Conservation (phyloP, 2,329 filamentous ascomycete genomes). For the Fusarium dimerum region DNA sequence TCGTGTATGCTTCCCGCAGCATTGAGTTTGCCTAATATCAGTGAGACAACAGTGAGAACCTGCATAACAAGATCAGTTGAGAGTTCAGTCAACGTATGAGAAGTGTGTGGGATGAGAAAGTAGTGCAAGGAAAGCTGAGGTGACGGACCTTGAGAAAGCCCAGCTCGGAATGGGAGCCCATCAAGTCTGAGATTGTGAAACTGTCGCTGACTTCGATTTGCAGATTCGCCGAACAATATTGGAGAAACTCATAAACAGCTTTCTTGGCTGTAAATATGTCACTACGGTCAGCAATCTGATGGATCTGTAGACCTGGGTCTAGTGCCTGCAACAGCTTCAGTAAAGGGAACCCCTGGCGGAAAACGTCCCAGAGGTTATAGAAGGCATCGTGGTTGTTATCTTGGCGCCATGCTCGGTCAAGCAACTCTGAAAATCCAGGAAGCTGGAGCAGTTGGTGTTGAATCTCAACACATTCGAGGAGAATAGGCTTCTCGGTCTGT, state of each 20-base stretch:
- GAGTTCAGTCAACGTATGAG: too few relatives aligned
- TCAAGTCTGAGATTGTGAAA: background rate
- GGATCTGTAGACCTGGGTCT: background rate
- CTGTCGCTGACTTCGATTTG: background rate
- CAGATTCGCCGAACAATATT: background rate
- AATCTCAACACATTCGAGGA: background rate
- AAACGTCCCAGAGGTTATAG: background rate
- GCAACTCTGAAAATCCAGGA: background rate
- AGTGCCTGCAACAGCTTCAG: background rate
- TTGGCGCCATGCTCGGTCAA: background rate
- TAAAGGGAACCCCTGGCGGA: background rate
- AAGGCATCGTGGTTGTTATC: background rate
- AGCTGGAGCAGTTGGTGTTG: constrained; percentile 2
- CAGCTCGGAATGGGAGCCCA: background rate
- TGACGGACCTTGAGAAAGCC: background rate
- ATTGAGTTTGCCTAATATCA: background rate
- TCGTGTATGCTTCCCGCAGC: background rate
- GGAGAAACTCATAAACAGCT: background rate
- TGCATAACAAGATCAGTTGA: background rate
- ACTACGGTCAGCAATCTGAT: too few relatives aligned
- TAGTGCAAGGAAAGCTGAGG: background rate
- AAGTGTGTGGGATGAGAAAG: background rate
- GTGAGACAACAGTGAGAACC: background rate
- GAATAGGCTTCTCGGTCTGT: background rate
- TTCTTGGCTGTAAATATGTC: background rate